A percentile compares a stretch with the other conserved stretches of the same genome.
These are phyloP conservation scores for Crithidia acanthocephali DNA, from an alignment of 208 protist genomes.

Conservation along the genomic window DNA sequence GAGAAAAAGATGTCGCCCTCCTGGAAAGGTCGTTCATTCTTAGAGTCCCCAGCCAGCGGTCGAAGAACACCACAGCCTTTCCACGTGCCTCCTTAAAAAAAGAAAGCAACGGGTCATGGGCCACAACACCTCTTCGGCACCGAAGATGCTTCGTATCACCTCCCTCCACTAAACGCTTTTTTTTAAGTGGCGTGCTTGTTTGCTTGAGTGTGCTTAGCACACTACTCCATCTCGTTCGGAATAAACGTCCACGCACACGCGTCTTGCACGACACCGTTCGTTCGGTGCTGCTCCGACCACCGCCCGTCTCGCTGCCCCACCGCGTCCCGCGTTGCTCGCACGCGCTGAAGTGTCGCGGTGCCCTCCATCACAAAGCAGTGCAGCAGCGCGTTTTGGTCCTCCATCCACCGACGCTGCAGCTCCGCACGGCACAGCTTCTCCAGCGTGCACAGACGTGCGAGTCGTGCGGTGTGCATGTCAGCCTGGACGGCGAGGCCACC, in stretches of 20 bases:
- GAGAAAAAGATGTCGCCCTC: too few relatives aligned
- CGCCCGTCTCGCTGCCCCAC: background rate
- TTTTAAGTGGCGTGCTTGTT: too few relatives aligned
- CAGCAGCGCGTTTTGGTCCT: constrained; percentile 36
- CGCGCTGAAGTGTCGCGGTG: constrained; percentile 24
- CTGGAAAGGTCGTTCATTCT: too few relatives aligned
- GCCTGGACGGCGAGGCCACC: background rate
- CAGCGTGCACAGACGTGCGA: constrained; percentile 26
- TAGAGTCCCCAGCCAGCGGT: too few relatives aligned
- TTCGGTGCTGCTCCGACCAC: background rate
- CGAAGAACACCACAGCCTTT: too few relatives aligned
- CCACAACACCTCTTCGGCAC: too few relatives aligned
- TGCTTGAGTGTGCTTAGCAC: too few relatives aligned
- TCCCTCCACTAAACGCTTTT: background rate
- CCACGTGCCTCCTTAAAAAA: too few relatives aligned
- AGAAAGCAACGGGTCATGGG: too few relatives aligned
- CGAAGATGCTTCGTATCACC: background rate
- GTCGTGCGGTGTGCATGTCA: constrained; percentile 22
- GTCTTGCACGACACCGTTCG: background rate
- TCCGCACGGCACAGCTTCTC: constrained; percentile 36
- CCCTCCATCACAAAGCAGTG: constrained; percentile 41
- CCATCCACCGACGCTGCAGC: constrained; percentile 38
- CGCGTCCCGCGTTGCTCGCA: background rate
- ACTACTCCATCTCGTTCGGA: constrained; percentile 24
- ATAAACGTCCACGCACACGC: constrained; percentile 25